Conservation (phyloP, 208 protist species). For the Polymyxa betae region DNA sequence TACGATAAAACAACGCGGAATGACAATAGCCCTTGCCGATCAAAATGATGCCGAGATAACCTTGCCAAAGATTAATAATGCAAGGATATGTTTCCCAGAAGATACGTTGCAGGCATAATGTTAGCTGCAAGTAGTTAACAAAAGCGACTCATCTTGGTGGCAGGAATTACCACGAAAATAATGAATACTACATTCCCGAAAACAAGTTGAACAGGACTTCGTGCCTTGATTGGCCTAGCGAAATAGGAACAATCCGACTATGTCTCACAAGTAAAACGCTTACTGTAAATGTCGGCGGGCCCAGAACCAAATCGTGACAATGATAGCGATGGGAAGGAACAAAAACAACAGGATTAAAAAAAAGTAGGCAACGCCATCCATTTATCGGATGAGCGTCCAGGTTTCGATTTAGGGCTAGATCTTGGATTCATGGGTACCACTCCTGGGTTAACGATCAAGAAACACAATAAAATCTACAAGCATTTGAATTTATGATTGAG, state of each 20-base stretch:
- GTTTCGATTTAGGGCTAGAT: too few relatives aligned
- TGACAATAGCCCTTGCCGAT: not conserved
- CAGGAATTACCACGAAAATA: not conserved
- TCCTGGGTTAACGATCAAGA: too few relatives aligned
- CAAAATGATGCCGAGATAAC: not conserved
- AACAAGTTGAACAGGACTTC: not conserved
- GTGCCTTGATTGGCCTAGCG: slow-evolving; percentile 4
- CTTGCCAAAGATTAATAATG: not conserved
- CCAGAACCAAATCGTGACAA: not conserved
- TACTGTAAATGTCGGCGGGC: not conserved
- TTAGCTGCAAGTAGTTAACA: not conserved
- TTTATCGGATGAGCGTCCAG: too few relatives aligned
- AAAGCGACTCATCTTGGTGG: not conserved
- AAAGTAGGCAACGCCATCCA: too few relatives aligned
- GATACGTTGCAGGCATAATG: not conserved
- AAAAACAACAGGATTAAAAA: not conserved
- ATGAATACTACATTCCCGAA: slow-evolving; percentile 1
- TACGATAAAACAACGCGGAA: too few relatives aligned
- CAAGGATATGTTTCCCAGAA: not conserved
- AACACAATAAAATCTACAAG: too few relatives aligned
- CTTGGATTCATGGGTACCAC: too few relatives aligned
- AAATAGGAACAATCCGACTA: too few relatives aligned
- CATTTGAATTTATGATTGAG: too few relatives aligned
- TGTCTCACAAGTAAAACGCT: too few relatives aligned
- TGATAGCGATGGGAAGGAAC: not conserved